Percentiles rank a stretch among this genome's conserved stretches.
Evolutionary conservation across 345 rosid genomes (phyloP).

Genomic region (Eucalyptus regnans): DNA sequence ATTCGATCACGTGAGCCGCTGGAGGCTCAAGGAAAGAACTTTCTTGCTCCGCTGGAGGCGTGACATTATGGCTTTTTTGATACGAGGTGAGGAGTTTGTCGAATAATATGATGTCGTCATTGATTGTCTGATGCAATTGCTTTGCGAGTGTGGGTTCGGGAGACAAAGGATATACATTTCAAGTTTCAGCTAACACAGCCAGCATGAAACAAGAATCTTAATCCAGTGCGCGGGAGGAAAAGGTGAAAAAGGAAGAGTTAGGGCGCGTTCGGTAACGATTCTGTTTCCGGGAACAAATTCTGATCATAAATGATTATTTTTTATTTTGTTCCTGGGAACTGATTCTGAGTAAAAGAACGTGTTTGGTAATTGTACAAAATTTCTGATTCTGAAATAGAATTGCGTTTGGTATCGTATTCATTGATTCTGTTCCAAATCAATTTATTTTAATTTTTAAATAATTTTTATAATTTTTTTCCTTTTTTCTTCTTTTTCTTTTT

Average conservation of each 20-base stretch:
- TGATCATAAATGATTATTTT: too few species aligned
- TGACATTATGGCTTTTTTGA: not conserved
- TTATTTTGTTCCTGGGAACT: too few species aligned
- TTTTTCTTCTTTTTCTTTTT: too few species aligned
- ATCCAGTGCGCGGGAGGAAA: conserved; percentile 6
- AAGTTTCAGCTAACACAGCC: not conserved
- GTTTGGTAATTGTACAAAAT: too few species aligned
- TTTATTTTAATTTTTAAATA: too few species aligned
- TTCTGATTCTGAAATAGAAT: too few species aligned
- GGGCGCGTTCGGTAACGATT: too few species aligned
- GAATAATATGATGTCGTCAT: not conserved
- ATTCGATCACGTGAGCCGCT: not conserved
- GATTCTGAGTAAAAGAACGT: too few species aligned
- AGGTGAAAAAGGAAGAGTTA: conserved; percentile 42
- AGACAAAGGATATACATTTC: conserved; percentile 1
- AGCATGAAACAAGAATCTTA: conserved; percentile 17
- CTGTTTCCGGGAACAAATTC: too few species aligned
- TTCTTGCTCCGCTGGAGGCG: not conserved
- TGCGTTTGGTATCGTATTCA: too few species aligned
- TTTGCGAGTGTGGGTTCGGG: not conserved
- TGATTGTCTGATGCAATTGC: not conserved
- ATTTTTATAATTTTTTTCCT: too few species aligned
- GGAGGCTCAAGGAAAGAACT: not conserved
- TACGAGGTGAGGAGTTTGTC: not conserved
- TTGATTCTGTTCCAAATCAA: too few species aligned